Evolutionary conservation across 2,329 filamentous ascomycete species (phyloP).

Genomic region (Cordyceps cicadae): DNA sequence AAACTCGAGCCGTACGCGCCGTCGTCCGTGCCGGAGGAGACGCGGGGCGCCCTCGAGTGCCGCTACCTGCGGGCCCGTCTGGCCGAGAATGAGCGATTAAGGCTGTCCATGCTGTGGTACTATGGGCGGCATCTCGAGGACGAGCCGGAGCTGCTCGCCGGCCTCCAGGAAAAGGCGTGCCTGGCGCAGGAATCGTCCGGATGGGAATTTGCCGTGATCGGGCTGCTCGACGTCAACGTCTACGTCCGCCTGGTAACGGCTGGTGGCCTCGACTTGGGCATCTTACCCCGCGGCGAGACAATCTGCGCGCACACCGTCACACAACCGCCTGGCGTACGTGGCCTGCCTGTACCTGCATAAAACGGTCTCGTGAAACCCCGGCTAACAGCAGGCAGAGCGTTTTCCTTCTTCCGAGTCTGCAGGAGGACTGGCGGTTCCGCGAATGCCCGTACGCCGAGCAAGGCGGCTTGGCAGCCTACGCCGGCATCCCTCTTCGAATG

Average conservation of each 20-base stretch:
- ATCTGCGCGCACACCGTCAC: conserved; percentile 37
- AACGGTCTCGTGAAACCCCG: too few species aligned
- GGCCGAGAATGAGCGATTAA: conserved; percentile 22
- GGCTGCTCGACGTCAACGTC: conserved; percentile 33
- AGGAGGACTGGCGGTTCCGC: conserved; percentile 35
- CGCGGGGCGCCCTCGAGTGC: not conserved
- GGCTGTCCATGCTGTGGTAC: conserved; percentile 33
- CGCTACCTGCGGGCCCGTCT: conserved; percentile 19
- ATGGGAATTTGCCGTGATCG: conserved; percentile 39
- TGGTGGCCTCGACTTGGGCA: conserved; percentile 32
- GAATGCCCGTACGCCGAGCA: conserved; percentile 31
- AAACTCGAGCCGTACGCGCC: not conserved
- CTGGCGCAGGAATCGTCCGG: conserved; percentile 32
- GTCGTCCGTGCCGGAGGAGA: not conserved
- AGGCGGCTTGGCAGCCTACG: conserved; percentile 33
- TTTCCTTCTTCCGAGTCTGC: conserved; percentile 33
- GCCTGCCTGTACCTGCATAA: not conserved
- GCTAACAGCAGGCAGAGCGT: conserved; percentile 21
- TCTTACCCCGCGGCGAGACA: conserved; percentile 36
- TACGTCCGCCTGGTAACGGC: conserved; percentile 35
- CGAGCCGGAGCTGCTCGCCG: conserved; percentile 31
- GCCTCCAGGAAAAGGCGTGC: conserved; percentile 33
- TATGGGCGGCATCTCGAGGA: conserved; percentile 31
- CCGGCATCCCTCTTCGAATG: conserved; percentile 31
- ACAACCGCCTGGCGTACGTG: conserved; percentile 22